Conservation (phyloP, 108 stramenopile species). For the Skeletonema marinoi region DNA sequence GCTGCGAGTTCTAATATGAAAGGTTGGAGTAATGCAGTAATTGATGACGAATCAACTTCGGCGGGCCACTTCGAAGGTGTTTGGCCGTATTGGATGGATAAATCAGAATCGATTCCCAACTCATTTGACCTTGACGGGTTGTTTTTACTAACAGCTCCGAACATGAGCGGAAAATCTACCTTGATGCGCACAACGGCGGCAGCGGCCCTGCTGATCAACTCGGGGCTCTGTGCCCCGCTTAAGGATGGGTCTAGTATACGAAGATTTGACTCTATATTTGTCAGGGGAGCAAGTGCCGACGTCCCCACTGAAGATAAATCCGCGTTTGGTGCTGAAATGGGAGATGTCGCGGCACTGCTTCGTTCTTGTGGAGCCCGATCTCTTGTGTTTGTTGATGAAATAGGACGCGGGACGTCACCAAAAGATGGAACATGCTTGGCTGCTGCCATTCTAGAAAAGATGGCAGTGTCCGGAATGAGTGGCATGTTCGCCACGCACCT, state of each 20-base stretch:
- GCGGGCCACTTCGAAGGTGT: constrained; percentile 60
- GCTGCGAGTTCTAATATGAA: constrained; percentile 64
- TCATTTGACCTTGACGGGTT: constrained; percentile 75
- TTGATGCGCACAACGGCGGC: constrained; percentile 92
- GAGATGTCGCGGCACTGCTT: constrained; percentile 88
- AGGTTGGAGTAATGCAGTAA: constrained; percentile 69
- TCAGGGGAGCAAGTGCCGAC: constrained; percentile 90
- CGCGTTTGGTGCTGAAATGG: constrained; percentile 97
- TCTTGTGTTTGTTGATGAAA: constrained; percentile 95
- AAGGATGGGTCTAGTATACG: constrained; percentile 52
- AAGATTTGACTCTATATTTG: constrained; percentile 89
- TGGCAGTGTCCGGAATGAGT: constrained; percentile 62
- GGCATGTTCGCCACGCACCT: constrained; percentile 92
- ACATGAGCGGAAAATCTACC: constrained; percentile 96
- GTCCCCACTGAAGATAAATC: constrained; percentile 90
- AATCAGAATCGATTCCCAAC: constrained; percentile 63
- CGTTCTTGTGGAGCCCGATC: constrained; percentile 77
- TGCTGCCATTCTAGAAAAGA: constrained; percentile 83
- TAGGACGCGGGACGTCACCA: constrained; percentile 94
- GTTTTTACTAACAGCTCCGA: constrained; percentile 95
- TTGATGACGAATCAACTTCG: constrained; percentile 40
- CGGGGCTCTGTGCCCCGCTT: constrained; percentile 86
- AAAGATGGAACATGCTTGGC: constrained; percentile 87
- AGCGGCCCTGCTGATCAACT: constrained; percentile 84
- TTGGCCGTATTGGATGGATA: constrained; percentile 91